Conservation (phyloP, 2,329 filamentous ascomycete species). For the Neopestalotiopsis rosae region DNA sequence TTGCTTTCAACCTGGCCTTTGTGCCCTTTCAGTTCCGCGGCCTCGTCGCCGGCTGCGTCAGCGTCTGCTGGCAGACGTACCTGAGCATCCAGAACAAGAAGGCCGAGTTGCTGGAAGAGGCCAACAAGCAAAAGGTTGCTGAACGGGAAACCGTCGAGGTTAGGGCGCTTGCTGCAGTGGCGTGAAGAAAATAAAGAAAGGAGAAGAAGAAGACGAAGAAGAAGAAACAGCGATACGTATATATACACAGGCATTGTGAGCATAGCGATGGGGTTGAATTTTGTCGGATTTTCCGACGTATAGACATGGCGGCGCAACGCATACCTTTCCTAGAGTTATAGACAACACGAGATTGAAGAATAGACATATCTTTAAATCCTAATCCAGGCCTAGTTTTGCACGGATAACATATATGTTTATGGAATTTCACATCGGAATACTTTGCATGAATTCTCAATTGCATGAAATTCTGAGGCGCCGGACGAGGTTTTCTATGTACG, state of each 20-base stretch:
- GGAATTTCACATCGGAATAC: too few relatives aligned
- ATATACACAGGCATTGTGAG: neutral
- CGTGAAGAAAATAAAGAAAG: neutral
- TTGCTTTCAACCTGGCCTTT: constrained; percentile 86
- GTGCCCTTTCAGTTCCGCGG: constrained; percentile 79
- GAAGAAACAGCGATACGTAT: neutral
- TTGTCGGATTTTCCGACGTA: neutral
- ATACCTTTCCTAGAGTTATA: neutral
- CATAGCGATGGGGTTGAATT: neutral
- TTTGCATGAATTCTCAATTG: too few relatives aligned
- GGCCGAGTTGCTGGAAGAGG: constrained; percentile 66
- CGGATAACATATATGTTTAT: too few relatives aligned
- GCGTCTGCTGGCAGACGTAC: constrained; percentile 93
- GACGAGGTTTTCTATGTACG: too few relatives aligned
- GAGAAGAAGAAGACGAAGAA: too few relatives aligned
- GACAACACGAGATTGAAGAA: neutral
- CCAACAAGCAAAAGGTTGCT: constrained; percentile 9
- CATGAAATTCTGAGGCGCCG: too few relatives aligned
- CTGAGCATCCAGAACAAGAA: constrained; percentile 78
- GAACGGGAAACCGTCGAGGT: neutral
- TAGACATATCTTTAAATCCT: neutral
- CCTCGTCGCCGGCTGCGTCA: constrained; percentile 79
- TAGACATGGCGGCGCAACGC: constrained; percentile 4
- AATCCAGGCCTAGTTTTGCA: neutral
- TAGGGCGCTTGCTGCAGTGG: neutral